Percentiles rank a stretch among this genome's conserved stretches.
These are phyloP conservation scores for Phytophthora sansomeana DNA, from an alignment of 352 stramenopile genomes.

Conservation along the genomic window DNA sequence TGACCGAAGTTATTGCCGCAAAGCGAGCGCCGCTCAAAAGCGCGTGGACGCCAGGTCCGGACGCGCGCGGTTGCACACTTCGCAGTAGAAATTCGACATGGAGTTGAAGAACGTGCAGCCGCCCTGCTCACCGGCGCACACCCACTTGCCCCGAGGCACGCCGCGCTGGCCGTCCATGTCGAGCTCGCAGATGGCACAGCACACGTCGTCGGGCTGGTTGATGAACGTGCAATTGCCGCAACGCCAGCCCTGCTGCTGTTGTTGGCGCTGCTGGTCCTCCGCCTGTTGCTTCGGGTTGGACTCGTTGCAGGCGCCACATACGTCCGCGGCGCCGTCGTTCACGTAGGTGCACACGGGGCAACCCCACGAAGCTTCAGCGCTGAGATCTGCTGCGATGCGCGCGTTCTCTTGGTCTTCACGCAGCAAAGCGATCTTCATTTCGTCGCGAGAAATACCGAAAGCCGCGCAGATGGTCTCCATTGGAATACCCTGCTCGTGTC, in stretches of 20 bases:
- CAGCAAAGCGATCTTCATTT: slow-evolving; percentile 66
- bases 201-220: slow-evolving; percentile 76
- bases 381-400: slow-evolving; percentile 21
- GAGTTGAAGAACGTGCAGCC: slow-evolving; percentile 91
- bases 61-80: slow-evolving; percentile 89
- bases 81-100: slow-evolving; percentile 86
- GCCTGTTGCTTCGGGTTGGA: slow-evolving; percentile 54
- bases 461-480: slow-evolving; percentile 80
- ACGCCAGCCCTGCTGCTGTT: slow-evolving; percentile 72
- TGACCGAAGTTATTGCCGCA: too few species aligned
- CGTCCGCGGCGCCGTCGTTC: slow-evolving; percentile 55
- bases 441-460: slow-evolving; percentile 62
- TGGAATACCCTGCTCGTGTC: slow-evolving; percentile 42
- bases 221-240: slow-evolving; percentile 90
- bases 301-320: slow-evolving; percentile 72
- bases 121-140: slow-evolving; percentile 83
- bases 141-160: slow-evolving; percentile 86
- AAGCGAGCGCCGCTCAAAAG: slow-evolving; percentile 50
- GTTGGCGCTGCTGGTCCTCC: slow-evolving; percentile 35
- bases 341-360: slow-evolving; percentile 84
- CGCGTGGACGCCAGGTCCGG: slow-evolving; percentile 75
- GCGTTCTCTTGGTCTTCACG: slow-evolving; percentile 50
- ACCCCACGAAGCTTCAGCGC: slow-evolving; percentile 49
- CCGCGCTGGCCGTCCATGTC: slow-evolving; percentile 80
- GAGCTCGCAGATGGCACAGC: slow-evolving; percentile 85